Percentiles rank a stretch among this genome's conserved stretches.
These are phyloP conservation scores for Botrytis cinerea DNA, from an alignment of 2,329 filamentous ascomycete genomes.

Conservation along the genomic window DNA sequence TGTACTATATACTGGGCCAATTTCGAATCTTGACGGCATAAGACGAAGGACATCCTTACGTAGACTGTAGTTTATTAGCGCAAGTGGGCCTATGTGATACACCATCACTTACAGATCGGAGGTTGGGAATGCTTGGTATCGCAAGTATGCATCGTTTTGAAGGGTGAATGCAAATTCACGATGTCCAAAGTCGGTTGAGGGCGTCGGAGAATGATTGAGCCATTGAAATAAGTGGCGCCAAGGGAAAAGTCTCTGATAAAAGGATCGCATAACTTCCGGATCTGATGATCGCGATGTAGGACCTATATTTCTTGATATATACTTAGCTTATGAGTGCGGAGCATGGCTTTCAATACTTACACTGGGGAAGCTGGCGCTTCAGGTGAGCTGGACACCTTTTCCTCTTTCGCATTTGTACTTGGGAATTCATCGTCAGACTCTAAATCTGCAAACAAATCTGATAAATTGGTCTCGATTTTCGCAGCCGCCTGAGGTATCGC, in stretches of 20 bases:
- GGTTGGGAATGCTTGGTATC: constrained; percentile 80
- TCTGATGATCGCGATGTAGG: constrained; percentile 60
- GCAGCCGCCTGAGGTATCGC: constrained; percentile 22
- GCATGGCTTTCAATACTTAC: constrained; percentile 41
- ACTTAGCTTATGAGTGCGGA: constrained; percentile 12
- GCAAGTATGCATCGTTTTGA: constrained; percentile 87
- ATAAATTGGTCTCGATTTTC: constrained; percentile 50
- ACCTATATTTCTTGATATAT: constrained; percentile 40
- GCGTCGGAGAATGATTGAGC: constrained; percentile 90
- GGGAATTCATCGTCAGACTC: constrained; percentile 65
- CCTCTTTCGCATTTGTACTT: constrained; percentile 46
- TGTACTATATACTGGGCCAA: constrained; percentile 92
- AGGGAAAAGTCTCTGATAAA: constrained; percentile 94
- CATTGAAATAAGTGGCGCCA: constrained; percentile 96
- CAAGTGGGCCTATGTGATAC: not conserved
- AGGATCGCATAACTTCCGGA: constrained; percentile 83
- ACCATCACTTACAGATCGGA: constrained; percentile 56
- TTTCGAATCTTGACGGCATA: constrained; percentile 94
- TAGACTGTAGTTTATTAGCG: constrained; percentile 54
- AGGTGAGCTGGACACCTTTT: constrained; percentile 49
- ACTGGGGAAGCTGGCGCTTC: constrained; percentile 47
- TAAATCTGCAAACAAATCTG: constrained; percentile 59
- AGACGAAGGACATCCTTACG: constrained; percentile 88
- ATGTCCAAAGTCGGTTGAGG: constrained; percentile 84
- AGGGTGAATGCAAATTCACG: constrained; percentile 96